Base-by-base conservation (phyloP, 2,329 filamentous ascomycete genomes). In the Penicillium sp. region DNA sequence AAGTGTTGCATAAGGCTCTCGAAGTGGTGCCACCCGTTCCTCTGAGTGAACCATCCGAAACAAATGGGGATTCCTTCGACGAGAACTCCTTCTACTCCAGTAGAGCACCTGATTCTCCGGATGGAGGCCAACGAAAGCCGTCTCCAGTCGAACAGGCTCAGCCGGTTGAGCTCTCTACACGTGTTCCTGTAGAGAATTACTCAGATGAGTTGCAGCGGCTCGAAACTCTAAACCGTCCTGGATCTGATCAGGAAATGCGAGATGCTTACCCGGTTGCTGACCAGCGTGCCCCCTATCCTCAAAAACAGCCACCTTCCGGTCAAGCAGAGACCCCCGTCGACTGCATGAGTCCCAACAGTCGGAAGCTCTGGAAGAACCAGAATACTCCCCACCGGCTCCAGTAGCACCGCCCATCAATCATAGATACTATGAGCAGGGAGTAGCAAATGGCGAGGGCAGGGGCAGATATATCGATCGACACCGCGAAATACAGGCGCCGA, bases 61-160 rank as follows among this genome's bases (percentile, higher is more conserved):
- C 84, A 14, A 86, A 78, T 24, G 35, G 18, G 77, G 87, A 91
- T 68, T 93, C 88, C 28, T 87, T 89, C 72, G 89, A 96, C 71
- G 86, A 94, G 67, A 89, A 94, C 64, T 93, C 89, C 32, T 95
- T 95, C 70, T 96, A 97, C 75, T 96, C 91, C 57, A 96, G 90
- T 71, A 87, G 86, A 73, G 80, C 79, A 54, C 85, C 90, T 74
- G 87, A 90, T 67, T 95, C 89, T 18, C 54, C 56, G 54, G 75
- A 79, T 65, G 67, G 66, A 44, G 63, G 66, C 13, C 64, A 61
- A 39, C 60, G 55, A 44, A 60, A 61, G 39, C 52, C 58, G 22
- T 66, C 65, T 41, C 55, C 64, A 20, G 57, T 54, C 29, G 59
- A 61, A 49, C 55, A 59, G 44, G 50, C 62, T 44, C 59, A 62